Percentiles rank a stretch among this genome's conserved stretches.
phyloP scores from a whole-genome alignment of 371 early-diverging fungal species.

The Mucor irregularis region DNA sequence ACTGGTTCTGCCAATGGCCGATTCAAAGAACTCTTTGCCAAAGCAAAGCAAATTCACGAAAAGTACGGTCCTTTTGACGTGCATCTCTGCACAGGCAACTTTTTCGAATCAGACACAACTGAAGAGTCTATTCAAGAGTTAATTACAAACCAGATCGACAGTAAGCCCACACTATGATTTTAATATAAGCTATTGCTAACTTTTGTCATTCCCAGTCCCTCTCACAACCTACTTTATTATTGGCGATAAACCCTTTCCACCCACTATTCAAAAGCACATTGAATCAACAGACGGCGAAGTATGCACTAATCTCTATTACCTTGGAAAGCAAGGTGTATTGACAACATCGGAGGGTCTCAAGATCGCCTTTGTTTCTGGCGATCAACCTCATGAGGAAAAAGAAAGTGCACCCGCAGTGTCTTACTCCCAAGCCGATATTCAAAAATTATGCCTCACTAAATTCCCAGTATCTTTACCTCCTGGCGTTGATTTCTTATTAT shows the following conservation, averaged over 20 bases:
- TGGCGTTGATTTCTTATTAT: constrained; percentile 81
- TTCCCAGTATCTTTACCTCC: constrained; percentile 38
- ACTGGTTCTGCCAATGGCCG: constrained; percentile 72
- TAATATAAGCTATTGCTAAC: background rate
- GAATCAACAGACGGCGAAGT: constrained; percentile 70
- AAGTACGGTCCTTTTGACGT: constrained; percentile 89
- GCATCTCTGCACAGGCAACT: constrained; percentile 78
- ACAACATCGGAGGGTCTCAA: constrained; percentile 73
- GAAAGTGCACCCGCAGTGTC: constrained; percentile 4
- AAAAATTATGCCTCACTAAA: constrained; percentile 25
- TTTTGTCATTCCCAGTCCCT: constrained; percentile 56
- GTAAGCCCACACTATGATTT: constrained; percentile 27
- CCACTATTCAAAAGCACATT: constrained; percentile 52
- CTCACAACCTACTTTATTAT: constrained; percentile 76
- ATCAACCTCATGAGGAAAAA: constrained; percentile 20
- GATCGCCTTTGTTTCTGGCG: constrained; percentile 76
- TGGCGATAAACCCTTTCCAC: constrained; percentile 65
- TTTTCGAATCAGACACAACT: constrained; percentile 59
- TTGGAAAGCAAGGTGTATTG: constrained; percentile 71
- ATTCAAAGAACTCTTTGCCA: constrained; percentile 62
- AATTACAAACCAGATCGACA: constrained; percentile 55
- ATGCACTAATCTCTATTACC: constrained; percentile 71
- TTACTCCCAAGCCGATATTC: constrained; percentile 16
- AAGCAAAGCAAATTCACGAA: constrained; percentile 69
- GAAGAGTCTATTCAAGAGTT: constrained; percentile 54